A percentile compares a stretch with the other conserved stretches of the same genome.
These are phyloP conservation scores for Sphaerulina musiva DNA, from an alignment of 2,329 filamentous ascomycete genomes.

Conservation along the genomic window DNA sequence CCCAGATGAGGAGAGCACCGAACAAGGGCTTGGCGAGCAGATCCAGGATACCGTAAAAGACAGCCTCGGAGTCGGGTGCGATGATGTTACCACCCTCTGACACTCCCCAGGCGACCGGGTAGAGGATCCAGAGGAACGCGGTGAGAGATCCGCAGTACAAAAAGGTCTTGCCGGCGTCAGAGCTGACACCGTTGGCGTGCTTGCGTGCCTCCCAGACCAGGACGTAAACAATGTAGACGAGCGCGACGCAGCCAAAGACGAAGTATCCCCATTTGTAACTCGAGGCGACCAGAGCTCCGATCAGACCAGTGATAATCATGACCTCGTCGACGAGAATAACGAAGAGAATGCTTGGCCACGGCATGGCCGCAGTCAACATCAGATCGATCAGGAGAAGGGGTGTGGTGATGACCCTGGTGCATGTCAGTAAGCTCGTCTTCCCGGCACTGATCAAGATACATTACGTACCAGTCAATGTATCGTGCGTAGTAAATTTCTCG, in stretches of 20 bases:
- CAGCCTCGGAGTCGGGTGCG: slow-evolving; percentile 57
- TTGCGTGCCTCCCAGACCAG: slow-evolving; percentile 52
- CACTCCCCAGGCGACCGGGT: slow-evolving; percentile 58
- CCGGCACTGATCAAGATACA: too few relatives aligned
- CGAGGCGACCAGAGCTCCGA: slow-evolving; percentile 57
- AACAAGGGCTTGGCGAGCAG: slow-evolving; percentile 60
- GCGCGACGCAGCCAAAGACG: slow-evolving; percentile 47
- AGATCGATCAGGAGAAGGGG: slow-evolving; percentile 58
- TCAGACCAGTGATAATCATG: slow-evolving; percentile 61
- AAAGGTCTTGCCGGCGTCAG: slow-evolving; percentile 50
- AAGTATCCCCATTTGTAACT: slow-evolving; percentile 66
- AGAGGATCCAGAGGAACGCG: slow-evolving; percentile 57
- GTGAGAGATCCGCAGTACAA: slow-evolving; percentile 52
- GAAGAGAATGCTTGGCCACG: slow-evolving; percentile 58
- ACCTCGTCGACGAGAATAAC: slow-evolving; percentile 57
- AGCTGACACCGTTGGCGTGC: slow-evolving; percentile 51
- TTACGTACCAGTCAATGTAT: slow-evolving; percentile 54
- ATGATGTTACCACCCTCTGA: slow-evolving; percentile 61
- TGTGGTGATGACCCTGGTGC: slow-evolving; percentile 49
- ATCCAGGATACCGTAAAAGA: slow-evolving; percentile 64
- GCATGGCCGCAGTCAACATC: slow-evolving; percentile 57
- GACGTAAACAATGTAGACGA: slow-evolving; percentile 54
- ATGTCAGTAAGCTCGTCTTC: too few relatives aligned
- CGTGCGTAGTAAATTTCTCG: slow-evolving; percentile 62
- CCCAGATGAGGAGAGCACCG: slow-evolving; percentile 54